Percentiles rank a stretch among this genome's conserved stretches.
phyloP scores from a whole-genome alignment of 805 yeast genomes.

The Ogataea kodamae region DNA sequence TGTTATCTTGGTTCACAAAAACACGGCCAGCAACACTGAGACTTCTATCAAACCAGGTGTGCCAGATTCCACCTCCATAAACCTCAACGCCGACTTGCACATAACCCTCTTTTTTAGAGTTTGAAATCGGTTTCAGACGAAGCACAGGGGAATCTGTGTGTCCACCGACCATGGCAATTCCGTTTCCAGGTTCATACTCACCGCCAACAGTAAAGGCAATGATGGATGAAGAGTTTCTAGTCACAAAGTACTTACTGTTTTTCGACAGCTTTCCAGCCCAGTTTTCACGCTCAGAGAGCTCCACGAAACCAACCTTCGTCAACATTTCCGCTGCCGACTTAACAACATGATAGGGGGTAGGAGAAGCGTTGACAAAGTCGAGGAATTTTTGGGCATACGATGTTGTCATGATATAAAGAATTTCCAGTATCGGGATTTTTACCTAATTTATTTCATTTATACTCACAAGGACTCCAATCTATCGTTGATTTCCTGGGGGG shows the following conservation, averaged over 20 bases:
- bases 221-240: constrained; percentile 85
- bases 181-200: constrained; percentile 69
- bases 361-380: constrained; percentile 76
- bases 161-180: constrained; percentile 88
- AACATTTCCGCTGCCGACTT: constrained; percentile 57
- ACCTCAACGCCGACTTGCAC: constrained; percentile 89
- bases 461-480: constrained; percentile 81
- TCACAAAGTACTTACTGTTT: constrained; percentile 75
- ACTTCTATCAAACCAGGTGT: constrained; percentile 96
- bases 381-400: constrained; percentile 64
- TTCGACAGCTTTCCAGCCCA: constrained; percentile 60
- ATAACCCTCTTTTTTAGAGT: constrained; percentile 66
- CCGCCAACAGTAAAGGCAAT: constrained; percentile 84
- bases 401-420: constrained; percentile 15
- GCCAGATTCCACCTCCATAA: constrained; percentile 96
- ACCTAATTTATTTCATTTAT: too few species aligned
- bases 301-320: constrained; percentile 61
- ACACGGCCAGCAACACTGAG: constrained; percentile 90
- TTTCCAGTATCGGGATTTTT: too few species aligned
- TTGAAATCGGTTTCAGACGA: constrained; percentile 83
- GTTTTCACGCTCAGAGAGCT: constrained; percentile 62
- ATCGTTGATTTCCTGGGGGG: constrained; percentile 92
- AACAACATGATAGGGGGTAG: constrained; percentile 94
- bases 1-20: constrained; percentile 53
- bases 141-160: constrained; percentile 94